Conservation (phyloP, 305 asterid species). For the Caryopteris hybrid region DNA sequence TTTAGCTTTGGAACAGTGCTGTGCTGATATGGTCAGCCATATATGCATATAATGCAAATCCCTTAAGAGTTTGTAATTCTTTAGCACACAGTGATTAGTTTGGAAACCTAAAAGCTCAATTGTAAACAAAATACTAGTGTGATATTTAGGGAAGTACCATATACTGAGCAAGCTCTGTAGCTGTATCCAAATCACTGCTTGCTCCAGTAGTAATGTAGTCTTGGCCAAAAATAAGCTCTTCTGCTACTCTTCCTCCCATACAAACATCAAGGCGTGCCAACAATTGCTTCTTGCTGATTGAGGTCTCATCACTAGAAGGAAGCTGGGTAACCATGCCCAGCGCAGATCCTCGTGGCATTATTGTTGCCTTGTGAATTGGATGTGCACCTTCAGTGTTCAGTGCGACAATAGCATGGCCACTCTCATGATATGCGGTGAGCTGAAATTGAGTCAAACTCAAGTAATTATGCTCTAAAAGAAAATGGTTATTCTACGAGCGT, state of each 20-base stretch:
- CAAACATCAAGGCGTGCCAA: constrained; percentile 98
- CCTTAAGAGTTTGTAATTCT: no score
- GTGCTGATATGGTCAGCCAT: background rate
- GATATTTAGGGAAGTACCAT: constrained; percentile 47
- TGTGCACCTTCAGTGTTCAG: constrained; percentile 93
- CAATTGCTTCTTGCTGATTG: constrained; percentile 88
- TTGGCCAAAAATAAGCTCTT: constrained; percentile 87
- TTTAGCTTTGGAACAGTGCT: background rate
- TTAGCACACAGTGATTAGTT: background rate
- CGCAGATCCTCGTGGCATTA: constrained; percentile 93
- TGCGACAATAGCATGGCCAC: constrained; percentile 96
- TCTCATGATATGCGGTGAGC: constrained; percentile 98
- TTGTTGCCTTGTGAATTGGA: constrained; percentile 96
- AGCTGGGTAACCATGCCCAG: constrained; percentile 98
- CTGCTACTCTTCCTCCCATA: constrained; percentile 98
- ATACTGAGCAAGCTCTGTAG: constrained; percentile 89
- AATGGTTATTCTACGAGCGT: background rate
- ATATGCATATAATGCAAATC: no score
- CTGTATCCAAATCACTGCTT: constrained; percentile 79
- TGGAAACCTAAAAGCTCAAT: background rate
- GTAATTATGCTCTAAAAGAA: background rate
- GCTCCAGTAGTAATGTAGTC: constrained; percentile 91
- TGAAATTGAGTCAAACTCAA: constrained; percentile 26
- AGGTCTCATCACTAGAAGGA: constrained; percentile 89
- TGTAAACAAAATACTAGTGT: no score